Evolutionary conservation across 805 yeast species (phyloP), one percentile per base, ranked within the genome.

Genomic region (Wickerhamomyces kurtzmanii): DNA sequence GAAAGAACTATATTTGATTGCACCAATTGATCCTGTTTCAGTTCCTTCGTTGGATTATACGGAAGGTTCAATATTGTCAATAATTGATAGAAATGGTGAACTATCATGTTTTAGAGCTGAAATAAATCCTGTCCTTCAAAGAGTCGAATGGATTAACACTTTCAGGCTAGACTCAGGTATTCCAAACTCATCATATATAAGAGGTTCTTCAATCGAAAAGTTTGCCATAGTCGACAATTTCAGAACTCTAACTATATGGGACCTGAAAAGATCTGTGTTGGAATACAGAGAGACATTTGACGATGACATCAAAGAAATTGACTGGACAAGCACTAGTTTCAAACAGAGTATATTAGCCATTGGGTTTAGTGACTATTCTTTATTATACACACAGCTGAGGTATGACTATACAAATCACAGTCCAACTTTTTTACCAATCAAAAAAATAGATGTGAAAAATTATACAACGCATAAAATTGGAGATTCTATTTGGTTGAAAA

Each of bases 391-490:
- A 1, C 94, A 86, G 50, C 56, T 84, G 35, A 65, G 96, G 31
- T 85, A 80, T 48, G 96, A 87, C 45, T 89, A 87, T 47, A 85
- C 96, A 2, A 83, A 84, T 42, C 63, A 65, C 14, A 65, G 75
- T 1, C 89, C 94, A 3, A 66, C 89, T 1, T 87, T 81, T 65
- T 70, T 80, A 0, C 75, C 82, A 1, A 70, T 87, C 32, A 78
- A 83, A 43, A 68, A 70, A 33, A 68, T 85, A 23, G 86, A 80
- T 42, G 71, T 87, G 3, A 61, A 73, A 1, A 65, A 65, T 19
- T 81, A 68, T 43, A 86, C 96, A 0, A 59, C 82, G 0, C 95
- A 86, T 47, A 62, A 62, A 11, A 85, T 87, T 33, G 96, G 95
- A 6, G 96, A 87, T 48, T 79, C 93, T 11, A 62, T 80, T 10